Base-by-base conservation (phyloP, 2,329 filamentous ascomycete genomes). In the Mariannaea sp. region DNA sequence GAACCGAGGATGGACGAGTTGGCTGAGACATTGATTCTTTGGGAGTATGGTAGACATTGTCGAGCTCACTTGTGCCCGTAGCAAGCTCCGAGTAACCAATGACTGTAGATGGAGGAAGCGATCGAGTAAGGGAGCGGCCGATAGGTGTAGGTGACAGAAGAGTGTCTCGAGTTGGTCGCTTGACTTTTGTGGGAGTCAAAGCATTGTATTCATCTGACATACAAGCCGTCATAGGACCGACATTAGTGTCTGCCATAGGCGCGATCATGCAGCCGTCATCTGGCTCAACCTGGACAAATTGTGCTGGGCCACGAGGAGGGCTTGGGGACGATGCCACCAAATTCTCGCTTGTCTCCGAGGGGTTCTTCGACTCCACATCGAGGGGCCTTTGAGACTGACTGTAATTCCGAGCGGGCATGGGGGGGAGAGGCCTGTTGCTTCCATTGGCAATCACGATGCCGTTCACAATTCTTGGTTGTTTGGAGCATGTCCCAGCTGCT, bases 71-170 rank as follows among this genome's bases (percentile, higher is more conserved):
- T 17, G 47, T 5, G 10, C 39, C 45, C n/a, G 44, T 35, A 30
- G 55, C 55, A 16, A 65, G 53, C 17, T 45, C 36, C 9, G 62
- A 62, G 41, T 52, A 55, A 17, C 41, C 39, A 41, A 65, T 46
- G 5, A 64, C 41, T 17, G 57, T 49, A 3, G 64, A 65, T 30
- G 58, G 41, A 20, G 62, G 64, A n/a, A 66, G 44, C 10, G 64
- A 66, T 45, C 55, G 43, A 8, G 64, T 65, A 4, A 53, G 55
- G 16, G 30, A 16, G 27, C 22, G 45, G 47, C 48, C 52, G 33
- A 13, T 39, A 35, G 52, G 59, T 5, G 29, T 32, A 12, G 13
- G 9, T 4, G 45, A 49, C 44, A 55, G 48, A 14, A 48, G 60
- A n/a, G 59, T 62, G 7, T 42, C 30, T 20, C 27, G 59, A 20